Percentiles rank a stretch among this genome's conserved stretches.
phyloP scores from a whole-genome alignment of 768 basidiomycete genomes.

The Rhodosporidiobolus sp. region DNA sequence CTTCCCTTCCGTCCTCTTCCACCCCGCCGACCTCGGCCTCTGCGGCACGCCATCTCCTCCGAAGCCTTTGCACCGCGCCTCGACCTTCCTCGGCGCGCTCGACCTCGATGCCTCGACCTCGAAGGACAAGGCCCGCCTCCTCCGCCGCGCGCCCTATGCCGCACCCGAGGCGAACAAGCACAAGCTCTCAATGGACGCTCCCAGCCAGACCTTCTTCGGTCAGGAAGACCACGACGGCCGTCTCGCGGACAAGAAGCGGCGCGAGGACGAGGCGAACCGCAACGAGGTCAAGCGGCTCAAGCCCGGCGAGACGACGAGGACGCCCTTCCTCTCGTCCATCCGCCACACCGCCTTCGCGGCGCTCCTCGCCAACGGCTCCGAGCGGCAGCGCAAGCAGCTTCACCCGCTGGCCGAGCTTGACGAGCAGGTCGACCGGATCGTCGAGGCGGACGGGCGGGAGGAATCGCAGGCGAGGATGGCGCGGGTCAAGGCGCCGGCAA shows the following conservation, averaged over 20 bases:
- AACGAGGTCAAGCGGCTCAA: not conserved
- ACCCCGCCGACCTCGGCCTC: not conserved
- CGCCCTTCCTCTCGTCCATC: not conserved
- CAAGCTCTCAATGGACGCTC: not conserved
- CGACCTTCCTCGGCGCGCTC: constrained; percentile 4
- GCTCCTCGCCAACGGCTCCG: not conserved
- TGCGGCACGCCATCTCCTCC: not conserved
- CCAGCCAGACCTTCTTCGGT: not conserved
- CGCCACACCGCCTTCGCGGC: constrained; percentile 14
- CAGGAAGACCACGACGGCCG: not conserved
- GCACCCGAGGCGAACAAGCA: not conserved
- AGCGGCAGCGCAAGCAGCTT: not conserved
- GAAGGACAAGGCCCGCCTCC: not conserved
- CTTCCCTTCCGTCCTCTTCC: not conserved
- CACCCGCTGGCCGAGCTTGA: not conserved
- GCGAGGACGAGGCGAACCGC: not conserved
- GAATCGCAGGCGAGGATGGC: too few relatives aligned
- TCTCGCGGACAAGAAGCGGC: not conserved
- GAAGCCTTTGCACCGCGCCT: not conserved
- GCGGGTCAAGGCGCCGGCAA: not conserved
- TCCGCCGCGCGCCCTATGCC: not conserved
- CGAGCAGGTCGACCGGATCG: not conserved
- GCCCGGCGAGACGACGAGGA: not conserved
- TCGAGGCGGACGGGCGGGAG: not conserved
- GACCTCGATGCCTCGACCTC: not conserved